phyloP scores from a whole-genome alignment of 768 basidiomycete species.

The Leccinum ochraceum region DNA sequence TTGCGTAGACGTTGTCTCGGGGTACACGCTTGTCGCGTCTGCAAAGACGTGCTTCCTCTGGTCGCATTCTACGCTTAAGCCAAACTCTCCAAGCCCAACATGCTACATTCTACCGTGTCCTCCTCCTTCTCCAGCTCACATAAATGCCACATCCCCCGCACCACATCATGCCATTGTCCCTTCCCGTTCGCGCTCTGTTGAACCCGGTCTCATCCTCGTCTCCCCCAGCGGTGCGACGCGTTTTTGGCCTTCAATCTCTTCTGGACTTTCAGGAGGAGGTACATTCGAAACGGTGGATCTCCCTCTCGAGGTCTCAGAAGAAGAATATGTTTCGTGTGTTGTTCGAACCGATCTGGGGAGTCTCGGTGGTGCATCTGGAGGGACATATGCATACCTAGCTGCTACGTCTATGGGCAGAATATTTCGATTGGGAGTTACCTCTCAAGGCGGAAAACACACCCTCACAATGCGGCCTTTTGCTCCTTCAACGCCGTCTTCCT shows the following conservation, averaged over 20 bases:
- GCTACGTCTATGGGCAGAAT: constrained; percentile 69
- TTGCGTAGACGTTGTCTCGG: no score
- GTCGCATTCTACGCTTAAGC: constrained; percentile 54
- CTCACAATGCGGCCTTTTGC: constrained; percentile 61
- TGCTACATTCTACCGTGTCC: constrained; percentile 86
- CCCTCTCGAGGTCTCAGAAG: constrained; percentile 43
- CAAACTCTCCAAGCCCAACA: constrained; percentile 56
- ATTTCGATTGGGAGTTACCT: constrained; percentile 63
- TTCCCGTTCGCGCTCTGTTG: constrained; percentile 48
- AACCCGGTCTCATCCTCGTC: constrained; percentile 85
- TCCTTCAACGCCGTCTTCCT: constrained; percentile 43
- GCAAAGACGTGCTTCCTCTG: no score
- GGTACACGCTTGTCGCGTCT: no score
- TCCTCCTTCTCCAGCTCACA: constrained; percentile 37
- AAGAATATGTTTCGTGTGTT: constrained; percentile 70
- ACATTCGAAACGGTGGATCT: constrained; percentile 52
- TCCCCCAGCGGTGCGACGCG: constrained; percentile 70
- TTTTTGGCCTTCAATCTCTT: constrained; percentile 88
- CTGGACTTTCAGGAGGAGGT: constrained; percentile 79
- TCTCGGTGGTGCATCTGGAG: constrained; percentile 9
- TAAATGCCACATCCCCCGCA: constrained; percentile 53
- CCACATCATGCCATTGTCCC: constrained; percentile 61
- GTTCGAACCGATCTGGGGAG: constrained; percentile 60
- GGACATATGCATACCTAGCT: constrained; percentile 46
- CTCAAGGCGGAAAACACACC: constrained; percentile 68